Conservation (phyloP, 129 eudicot species). For the sunflower (Helianthus annuus) region HanXRQr2.0-SUNRISE NC_035439.2:27380253-27380752, state of each 20-base stretch:
- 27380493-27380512: background rate
- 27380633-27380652: constrained; percentile 87
- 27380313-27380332: background rate
- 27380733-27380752: constrained; percentile 90
- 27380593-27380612: constrained; percentile 44
- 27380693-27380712: constrained; percentile 70
- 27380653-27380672: constrained; percentile 90
- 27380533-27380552: constrained; percentile 13
- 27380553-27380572: constrained; percentile 57
- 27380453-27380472: constrained; percentile 6
- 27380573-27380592: constrained; percentile 51
- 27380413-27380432: background rate
- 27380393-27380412: background rate
- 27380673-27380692: constrained; percentile 76
- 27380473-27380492: constrained; percentile 13
- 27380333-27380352: background rate
- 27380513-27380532: background rate
- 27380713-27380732: constrained; percentile 87
- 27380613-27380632: constrained; percentile 69
- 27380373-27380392: background rate
- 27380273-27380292: too few species aligned
- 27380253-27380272: too few species aligned
- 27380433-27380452: background rate
- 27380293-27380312: background rate
- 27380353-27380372: background rate